These are phyloP conservation scores for Mycena citricolor DNA, from an alignment of 1,284 basidiomycete genomes.

Conservation along the genomic window DNA sequence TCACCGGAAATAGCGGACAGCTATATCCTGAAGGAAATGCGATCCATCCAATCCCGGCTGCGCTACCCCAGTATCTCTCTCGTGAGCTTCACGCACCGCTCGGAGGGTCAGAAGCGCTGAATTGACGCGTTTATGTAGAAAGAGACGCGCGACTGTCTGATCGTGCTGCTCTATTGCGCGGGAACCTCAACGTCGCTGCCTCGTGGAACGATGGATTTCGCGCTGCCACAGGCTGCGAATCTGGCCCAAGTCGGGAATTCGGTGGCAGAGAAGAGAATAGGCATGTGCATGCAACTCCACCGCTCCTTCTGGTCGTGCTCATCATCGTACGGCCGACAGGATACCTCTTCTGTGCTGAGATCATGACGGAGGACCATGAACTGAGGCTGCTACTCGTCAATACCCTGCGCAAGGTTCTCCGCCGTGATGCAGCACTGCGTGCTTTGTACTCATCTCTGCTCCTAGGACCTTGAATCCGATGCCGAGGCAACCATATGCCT, in stretches of 20 bases:
- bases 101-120: conserved; percentile 56
- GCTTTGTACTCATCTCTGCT: neutral
- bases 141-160: conserved; percentile 58
- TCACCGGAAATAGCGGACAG: conserved; percentile 55
- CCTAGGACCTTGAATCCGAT: conserved; percentile 64
- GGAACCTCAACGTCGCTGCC: conserved; percentile 47
- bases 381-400: conserved; percentile 81
- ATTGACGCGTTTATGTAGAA: conserved; percentile 38
- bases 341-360: conserved; percentile 70
- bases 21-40: conserved; percentile 57
- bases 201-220: conserved; percentile 55
- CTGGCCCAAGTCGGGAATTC: conserved; percentile 65
- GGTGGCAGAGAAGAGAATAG: conserved; percentile 67
- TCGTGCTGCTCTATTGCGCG: conserved; percentile 68
- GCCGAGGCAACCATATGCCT: conserved; percentile 58
- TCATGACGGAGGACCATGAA: conserved; percentile 67
- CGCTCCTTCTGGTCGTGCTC: neutral
- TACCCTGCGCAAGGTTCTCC: conserved; percentile 67
- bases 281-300: conserved; percentile 64
- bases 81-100: conserved; percentile 47
- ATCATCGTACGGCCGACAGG: conserved; percentile 42
- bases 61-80: conserved; percentile 45
- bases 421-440: conserved; percentile 1
- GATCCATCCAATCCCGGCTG: conserved; percentile 51
- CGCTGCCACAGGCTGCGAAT: conserved; percentile 68